Percentiles rank a stretch among this genome's conserved stretches.
These are phyloP conservation scores for Fusarium pseudocircinatum DNA, from an alignment of 2,329 filamentous ascomycete genomes.

Conservation along the genomic window DNA sequence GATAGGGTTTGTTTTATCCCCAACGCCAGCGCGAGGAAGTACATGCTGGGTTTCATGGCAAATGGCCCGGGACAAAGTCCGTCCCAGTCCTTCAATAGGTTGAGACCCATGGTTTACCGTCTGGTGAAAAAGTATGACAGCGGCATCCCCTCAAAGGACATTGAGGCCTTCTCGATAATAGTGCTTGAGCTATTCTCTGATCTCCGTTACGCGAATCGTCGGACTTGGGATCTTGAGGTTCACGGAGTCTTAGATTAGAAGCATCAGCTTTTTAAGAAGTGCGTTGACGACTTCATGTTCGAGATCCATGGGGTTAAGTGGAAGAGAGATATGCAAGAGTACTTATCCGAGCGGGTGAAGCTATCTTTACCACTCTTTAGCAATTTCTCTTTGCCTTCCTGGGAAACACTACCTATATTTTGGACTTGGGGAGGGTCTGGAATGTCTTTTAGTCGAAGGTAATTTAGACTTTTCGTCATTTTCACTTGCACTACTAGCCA, in stretches of 20 bases:
- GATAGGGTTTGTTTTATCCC: slow-evolving; percentile 9
- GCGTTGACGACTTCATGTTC: not conserved
- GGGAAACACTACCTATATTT: not conserved
- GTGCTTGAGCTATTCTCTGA: not conserved
- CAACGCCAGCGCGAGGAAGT: not conserved
- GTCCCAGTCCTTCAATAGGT: accelerated
- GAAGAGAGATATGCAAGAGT: not conserved
- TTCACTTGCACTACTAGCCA: not conserved
- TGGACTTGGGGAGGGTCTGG: not conserved
- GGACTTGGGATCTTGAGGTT: not conserved
- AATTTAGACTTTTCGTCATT: not conserved
- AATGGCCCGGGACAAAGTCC: not conserved
- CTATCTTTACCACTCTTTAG: not conserved
- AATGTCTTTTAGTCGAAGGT: not conserved
- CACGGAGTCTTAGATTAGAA: slow-evolving; percentile 5
- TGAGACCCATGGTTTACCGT: not conserved
- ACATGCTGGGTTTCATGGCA: not conserved
- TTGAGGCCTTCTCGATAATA: not conserved
- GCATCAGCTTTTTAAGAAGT: not conserved
- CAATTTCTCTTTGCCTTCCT: not conserved
- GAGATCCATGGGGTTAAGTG: not conserved
- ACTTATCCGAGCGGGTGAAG: not conserved
- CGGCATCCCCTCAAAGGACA: too few species aligned
- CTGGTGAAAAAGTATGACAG: not conserved
- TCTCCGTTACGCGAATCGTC: not conserved